Base-by-base conservation (phyloP, 495 filamentous ascomycete genomes). In the Penicillium robsamsonii region DNA sequence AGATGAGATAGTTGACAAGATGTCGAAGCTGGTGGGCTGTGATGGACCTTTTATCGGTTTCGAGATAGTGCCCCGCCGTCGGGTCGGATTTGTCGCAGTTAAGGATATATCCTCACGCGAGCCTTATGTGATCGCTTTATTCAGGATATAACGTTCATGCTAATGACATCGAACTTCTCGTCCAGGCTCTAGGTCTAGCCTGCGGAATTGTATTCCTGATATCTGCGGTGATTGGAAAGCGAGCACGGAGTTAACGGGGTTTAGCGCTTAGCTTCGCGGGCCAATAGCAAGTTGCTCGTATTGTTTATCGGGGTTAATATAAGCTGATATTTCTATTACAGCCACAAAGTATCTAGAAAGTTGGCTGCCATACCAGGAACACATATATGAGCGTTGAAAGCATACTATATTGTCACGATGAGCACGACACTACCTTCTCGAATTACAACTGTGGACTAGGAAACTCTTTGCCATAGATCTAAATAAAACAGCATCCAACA, bases 171-270 rank as follows among this genome's bases (percentile, higher is more conserved):
- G 8, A 4, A 47, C 8, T 18, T 22, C 30, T 18, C 10, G 18
- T 11, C 24, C 35, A 35, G 6, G 9, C 18, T 38, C 37, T 38
- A 25, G 27, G 5, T 3, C 6, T 53, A 20, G 8, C 12, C 13
- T 12, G 24, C 29, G 18, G 12, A 25, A 9, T 35, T 45, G 29
- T 24, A 8, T 12, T 27, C 33, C 46, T 22, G 17, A 33, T 3
- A 11, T 53, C 35, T 30, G 52, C 43, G 40, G 18, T 38, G 42
- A 4, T 37, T 41, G 42, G 41, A 37, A 17, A 45, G 17, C 42
- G 42, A 46, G 4, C 2, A 30, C 52, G 52, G 52, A 54, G 43
- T 54, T 54, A 54, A 54, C 20, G 52, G 52, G 29, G 52, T 37
- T 53, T 24, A 44, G 12, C 20, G 20, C 20, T 31, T 18, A 20